These are phyloP conservation scores for Dionaea muscipula DNA, from an alignment of 179 eudicot species.

Conservation along the genomic window DNA sequence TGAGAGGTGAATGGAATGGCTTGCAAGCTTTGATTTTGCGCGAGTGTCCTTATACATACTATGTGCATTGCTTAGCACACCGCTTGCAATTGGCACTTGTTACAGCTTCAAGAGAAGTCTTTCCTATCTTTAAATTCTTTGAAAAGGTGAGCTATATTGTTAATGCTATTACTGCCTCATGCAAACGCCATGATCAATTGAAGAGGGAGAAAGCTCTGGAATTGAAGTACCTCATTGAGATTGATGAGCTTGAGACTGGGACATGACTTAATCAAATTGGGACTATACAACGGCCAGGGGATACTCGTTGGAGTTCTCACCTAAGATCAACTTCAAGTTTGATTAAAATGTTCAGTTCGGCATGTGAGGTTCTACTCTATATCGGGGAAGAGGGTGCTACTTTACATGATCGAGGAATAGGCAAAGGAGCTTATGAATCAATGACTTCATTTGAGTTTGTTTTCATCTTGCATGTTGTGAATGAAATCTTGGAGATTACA, in stretches of 20 bases:
- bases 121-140: not conserved
- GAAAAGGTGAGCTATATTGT: not conserved
- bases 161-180: not conserved
- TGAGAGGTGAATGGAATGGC: conserved; percentile 1
- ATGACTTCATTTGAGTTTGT: not conserved
- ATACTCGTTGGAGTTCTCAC: conserved; percentile 22
- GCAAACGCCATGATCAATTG: not conserved
- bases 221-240: too few relatives aligned
- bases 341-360: conserved; percentile 6
- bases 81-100: conserved; percentile 4
- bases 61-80: not conserved
- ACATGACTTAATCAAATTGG: not conserved
- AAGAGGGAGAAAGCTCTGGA: not conserved
- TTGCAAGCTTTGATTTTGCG: not conserved
- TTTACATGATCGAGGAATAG: too few relatives aligned
- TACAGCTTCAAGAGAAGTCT: not conserved
- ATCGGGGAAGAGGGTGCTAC: not conserved
- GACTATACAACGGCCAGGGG: conserved; percentile 9
- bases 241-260: too few relatives aligned
- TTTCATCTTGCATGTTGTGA: not conserved
- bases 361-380: not conserved
- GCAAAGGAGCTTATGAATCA: too few relatives aligned
- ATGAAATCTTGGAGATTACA: not conserved
- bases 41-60: not conserved
- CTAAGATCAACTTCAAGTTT: conserved; percentile 7